Conservation (phyloP, 2,329 filamentous ascomycete genomes). For the Fusarium sp. region DNA sequence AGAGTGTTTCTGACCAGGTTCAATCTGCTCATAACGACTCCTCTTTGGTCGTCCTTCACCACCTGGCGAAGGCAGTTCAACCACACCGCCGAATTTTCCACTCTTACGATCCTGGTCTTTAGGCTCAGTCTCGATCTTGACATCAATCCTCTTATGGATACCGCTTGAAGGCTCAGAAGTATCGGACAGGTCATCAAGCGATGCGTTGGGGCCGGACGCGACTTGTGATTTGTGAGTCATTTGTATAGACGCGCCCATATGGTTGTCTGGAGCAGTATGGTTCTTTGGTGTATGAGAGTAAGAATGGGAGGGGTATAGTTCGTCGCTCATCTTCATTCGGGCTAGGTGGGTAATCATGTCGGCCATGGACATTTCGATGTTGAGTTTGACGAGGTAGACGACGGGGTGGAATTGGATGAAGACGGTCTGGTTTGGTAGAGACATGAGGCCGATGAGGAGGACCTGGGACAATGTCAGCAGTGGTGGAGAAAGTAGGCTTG, state of each 20-base stretch:
- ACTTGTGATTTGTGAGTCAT: slow-evolving; percentile 31
- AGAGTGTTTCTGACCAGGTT: not conserved
- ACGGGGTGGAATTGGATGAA: slow-evolving; percentile 64
- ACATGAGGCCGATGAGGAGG: slow-evolving; percentile 51
- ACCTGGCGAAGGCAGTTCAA: not conserved
- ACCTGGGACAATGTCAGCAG: not conserved
- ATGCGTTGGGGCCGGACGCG: slow-evolving; percentile 16
- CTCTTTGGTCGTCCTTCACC: not conserved
- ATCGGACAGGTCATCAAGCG: slow-evolving; percentile 17
- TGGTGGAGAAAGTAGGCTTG: accelerated
- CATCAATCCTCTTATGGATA: slow-evolving; percentile 34
- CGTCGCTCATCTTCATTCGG: slow-evolving; percentile 23
- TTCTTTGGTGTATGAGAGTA: slow-evolving; percentile 13
- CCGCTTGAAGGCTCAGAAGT: slow-evolving; percentile 2
- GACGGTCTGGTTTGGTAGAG: slow-evolving; percentile 48
- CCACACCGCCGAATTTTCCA: not conserved
- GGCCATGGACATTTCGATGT: slow-evolving; percentile 66
- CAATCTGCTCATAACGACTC: slow-evolving; percentile 3
- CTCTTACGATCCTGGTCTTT: not conserved
- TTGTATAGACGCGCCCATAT: slow-evolving; percentile 10
- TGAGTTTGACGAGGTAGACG: slow-evolving; percentile 64
- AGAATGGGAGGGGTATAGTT: slow-evolving; percentile 29
- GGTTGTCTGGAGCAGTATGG: not conserved
- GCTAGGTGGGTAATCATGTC: slow-evolving; percentile 59
- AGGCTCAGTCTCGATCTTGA: slow-evolving; percentile 23